A percentile compares a stretch with the other conserved stretches of the same genome.
phyloP scores from a whole-genome alignment of 2,329 filamentous ascomycete genomes.

The Trichoderma sp. region DNA sequence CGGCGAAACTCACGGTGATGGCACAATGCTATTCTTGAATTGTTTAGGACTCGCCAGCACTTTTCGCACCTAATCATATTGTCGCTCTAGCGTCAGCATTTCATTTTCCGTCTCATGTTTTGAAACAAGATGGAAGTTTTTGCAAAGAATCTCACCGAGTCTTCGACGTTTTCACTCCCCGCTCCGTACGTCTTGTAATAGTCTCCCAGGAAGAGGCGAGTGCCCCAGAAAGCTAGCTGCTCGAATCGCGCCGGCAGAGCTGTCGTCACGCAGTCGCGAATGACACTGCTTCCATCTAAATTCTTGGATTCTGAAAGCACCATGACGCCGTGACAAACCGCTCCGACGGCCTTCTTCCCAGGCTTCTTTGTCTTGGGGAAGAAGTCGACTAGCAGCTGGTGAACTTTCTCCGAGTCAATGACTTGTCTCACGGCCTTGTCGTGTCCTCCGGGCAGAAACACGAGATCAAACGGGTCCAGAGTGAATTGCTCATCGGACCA shows the following conservation, averaged over 20 bases:
- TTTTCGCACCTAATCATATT: slow-evolving; percentile 41
- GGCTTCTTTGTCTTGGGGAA: slow-evolving; percentile 48
- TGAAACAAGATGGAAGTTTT: background rate
- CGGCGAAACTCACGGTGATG: slow-evolving; percentile 40
- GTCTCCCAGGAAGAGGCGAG: slow-evolving; percentile 49
- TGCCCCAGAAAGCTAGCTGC: slow-evolving; percentile 48
- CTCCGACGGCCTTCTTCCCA: slow-evolving; percentile 44
- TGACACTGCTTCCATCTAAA: slow-evolving; percentile 43
- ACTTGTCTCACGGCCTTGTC: slow-evolving; percentile 52
- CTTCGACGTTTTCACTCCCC: slow-evolving; percentile 48
- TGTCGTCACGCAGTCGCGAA: slow-evolving; percentile 48
- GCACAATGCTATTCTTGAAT: slow-evolving; percentile 44
- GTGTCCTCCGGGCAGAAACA: slow-evolving; percentile 53
- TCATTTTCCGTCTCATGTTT: background rate
- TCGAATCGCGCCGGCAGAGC: slow-evolving; percentile 50
- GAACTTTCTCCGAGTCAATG: slow-evolving; percentile 47
- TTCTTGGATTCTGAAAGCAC: slow-evolving; percentile 44
- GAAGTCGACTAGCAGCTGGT: slow-evolving; percentile 44
- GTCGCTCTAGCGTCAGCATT: background rate
- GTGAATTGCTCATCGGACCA: slow-evolving; percentile 46
- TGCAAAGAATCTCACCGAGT: slow-evolving; percentile 36
- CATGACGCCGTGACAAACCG: slow-evolving; percentile 55
- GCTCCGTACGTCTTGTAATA: slow-evolving; percentile 58
- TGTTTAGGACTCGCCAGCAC: slow-evolving; percentile 42
- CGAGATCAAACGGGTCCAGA: slow-evolving; percentile 46